Conservation (phyloP, 1,284 basidiomycete genomes). For the Ceratobasidium sp. region DNA sequence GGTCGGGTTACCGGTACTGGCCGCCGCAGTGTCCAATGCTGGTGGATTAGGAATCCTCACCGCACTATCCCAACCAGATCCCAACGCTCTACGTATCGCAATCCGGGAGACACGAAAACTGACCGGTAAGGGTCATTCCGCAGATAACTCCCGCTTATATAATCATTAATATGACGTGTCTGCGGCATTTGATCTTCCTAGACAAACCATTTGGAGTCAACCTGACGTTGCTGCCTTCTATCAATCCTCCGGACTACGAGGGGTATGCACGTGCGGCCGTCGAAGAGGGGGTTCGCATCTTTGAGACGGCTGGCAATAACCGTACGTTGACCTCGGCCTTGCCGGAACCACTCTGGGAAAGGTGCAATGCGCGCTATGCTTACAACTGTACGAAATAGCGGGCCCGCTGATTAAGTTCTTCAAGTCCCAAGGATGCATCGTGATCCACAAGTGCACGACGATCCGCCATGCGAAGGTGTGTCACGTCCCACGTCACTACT, state of each 20-base stretch:
- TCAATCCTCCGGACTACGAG: constrained; percentile 91
- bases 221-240: constrained; percentile 88
- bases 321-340: constrained; percentile 60
- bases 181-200: too few species aligned
- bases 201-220: constrained; percentile 90
- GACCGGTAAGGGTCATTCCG: constrained; percentile 54
- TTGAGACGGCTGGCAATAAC: constrained; percentile 94
- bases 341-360: neutral
- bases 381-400: constrained; percentile 12
- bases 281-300: constrained; percentile 79
- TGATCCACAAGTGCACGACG: constrained; percentile 93
- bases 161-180: neutral
- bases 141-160: neutral
- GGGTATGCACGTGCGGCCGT: constrained; percentile 50
- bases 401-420: constrained; percentile 79
- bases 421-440: constrained; percentile 76
- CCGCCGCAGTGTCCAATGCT: constrained; percentile 84
- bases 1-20: constrained; percentile 80
- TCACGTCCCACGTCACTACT: constrained; percentile 10
- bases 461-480: constrained; percentile 83
- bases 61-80: constrained; percentile 86
- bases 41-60: constrained; percentile 91
- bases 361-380: neutral
- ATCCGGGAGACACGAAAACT: constrained; percentile 80
- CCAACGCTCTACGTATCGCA: constrained; percentile 84